phyloP scores from a whole-genome alignment of 1,284 basidiomycete species.

The Tremellales sp. region DNA sequence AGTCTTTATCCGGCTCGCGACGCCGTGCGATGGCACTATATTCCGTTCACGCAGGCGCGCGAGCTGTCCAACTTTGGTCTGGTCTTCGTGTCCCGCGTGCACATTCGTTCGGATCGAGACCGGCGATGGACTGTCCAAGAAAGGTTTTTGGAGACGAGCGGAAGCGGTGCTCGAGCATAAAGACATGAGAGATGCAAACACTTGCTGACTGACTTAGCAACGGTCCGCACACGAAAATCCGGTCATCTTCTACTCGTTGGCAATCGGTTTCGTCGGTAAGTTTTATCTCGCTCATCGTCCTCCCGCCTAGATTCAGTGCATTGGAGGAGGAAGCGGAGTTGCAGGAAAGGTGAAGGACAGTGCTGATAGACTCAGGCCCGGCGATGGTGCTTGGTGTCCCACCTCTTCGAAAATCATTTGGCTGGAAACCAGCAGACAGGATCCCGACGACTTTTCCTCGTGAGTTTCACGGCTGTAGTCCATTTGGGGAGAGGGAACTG shows the following conservation, averaged over 20 bases:
- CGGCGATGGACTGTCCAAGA: too few relatives aligned
- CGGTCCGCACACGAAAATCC: slow-evolving; percentile 87
- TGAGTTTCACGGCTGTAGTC: slow-evolving; percentile 52
- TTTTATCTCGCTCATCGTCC: background rate
- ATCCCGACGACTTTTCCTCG: slow-evolving; percentile 82
- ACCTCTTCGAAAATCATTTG: slow-evolving; percentile 65
- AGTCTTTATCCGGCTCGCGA: too few relatives aligned
- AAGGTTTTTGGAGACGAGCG: too few relatives aligned
- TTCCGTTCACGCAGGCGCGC: too few relatives aligned
- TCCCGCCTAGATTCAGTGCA: background rate
- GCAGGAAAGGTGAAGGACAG: background rate
- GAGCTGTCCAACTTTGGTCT: too few relatives aligned
- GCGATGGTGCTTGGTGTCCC: slow-evolving; percentile 71
- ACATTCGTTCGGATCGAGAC: too few relatives aligned
- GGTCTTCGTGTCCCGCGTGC: too few relatives aligned
- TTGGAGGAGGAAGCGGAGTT: background rate
- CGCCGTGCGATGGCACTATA: too few relatives aligned
- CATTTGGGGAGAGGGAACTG: background rate
- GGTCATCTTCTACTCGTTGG: slow-evolving; percentile 82
- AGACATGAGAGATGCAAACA: too few relatives aligned
- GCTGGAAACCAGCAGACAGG: slow-evolving; percentile 68
- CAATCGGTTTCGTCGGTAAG: slow-evolving; percentile 36
- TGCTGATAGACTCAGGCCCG: slow-evolving; percentile 63
- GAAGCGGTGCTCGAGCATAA: too few relatives aligned
- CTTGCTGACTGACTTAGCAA: slow-evolving; percentile 50